These are phyloP conservation scores for Fusarium newnesense DNA, from an alignment of 2,329 filamentous ascomycete species.

Conservation along the genomic window DNA sequence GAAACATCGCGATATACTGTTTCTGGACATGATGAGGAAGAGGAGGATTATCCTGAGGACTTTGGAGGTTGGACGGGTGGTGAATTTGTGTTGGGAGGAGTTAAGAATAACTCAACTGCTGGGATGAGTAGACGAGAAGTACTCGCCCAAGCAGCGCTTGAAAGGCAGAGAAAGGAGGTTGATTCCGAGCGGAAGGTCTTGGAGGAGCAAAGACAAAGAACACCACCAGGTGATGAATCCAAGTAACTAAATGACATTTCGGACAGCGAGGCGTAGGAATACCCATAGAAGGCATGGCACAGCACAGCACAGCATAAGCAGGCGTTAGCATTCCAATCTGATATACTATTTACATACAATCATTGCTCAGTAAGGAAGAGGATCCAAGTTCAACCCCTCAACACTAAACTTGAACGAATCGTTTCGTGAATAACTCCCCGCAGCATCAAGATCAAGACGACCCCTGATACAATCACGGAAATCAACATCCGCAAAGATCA, in stretches of 20 bases:
- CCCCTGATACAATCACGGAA: constrained; percentile 89
- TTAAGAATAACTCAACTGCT: constrained; percentile 55
- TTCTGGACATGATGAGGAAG: constrained; percentile 62
- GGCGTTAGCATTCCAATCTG: constrained; percentile 30
- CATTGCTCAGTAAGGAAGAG: constrained; percentile 61
- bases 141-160: constrained; percentile 65
- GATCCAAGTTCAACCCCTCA: constrained; percentile 66
- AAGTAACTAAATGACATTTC: constrained; percentile 25
- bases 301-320: background rate
- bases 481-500: constrained; percentile 80
- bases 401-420: constrained; percentile 72
- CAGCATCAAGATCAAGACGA: constrained; percentile 83
- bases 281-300: constrained; percentile 5
- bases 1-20: constrained; percentile 70
- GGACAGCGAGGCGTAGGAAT: constrained; percentile 21
- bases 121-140: constrained; percentile 77
- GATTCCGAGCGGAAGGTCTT: constrained; percentile 47
- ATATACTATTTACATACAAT: background rate
- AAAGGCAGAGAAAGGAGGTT: constrained; percentile 49
- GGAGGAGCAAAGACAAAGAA: constrained; percentile 44
- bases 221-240: constrained; percentile 36
- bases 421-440: constrained; percentile 83
- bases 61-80: constrained; percentile 83
- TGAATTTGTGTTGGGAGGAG: constrained; percentile 77
- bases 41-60: constrained; percentile 62